These are phyloP conservation scores for Chimonanthus salicifolius DNA, from an alignment of 164 flowering plant genomes.

Conservation along the genomic window DNA sequence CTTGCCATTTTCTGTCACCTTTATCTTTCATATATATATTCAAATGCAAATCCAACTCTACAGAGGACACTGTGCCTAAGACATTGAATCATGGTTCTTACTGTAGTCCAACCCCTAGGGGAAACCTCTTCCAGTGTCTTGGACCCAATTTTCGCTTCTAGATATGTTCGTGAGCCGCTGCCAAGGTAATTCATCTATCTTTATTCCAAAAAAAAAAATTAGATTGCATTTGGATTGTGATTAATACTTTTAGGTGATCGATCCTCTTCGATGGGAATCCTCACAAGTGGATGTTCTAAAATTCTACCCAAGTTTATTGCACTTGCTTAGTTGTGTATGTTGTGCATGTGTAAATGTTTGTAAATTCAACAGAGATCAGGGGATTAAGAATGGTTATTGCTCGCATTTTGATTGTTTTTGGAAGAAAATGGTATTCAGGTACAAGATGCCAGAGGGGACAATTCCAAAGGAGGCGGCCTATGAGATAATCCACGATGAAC, in stretches of 20 bases:
- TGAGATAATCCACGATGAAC: slow-evolving; percentile 56
- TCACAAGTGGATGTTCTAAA: too few species aligned
- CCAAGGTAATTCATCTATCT: slow-evolving; percentile 12
- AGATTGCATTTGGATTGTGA: too few species aligned
- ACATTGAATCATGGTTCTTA: neutral
- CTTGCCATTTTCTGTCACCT: neutral
- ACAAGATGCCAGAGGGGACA: slow-evolving; percentile 49
- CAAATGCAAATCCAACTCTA: neutral
- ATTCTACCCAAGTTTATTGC: too few species aligned
- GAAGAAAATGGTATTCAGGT: slow-evolving; percentile 21
- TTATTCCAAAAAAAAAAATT: too few species aligned
- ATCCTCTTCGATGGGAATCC: too few species aligned
- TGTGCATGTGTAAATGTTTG: too few species aligned
- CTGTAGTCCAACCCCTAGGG: neutral
- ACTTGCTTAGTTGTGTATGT: too few species aligned
- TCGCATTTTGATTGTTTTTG: too few species aligned
- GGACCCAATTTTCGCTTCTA: slow-evolving; percentile 17
- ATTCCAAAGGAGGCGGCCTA: slow-evolving; percentile 64
- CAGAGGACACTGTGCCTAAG: neutral
- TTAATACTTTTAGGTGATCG: too few species aligned
- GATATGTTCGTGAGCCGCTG: slow-evolving; percentile 19
- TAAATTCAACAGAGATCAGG: too few species aligned
- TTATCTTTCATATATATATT: neutral
- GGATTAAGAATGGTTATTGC: too few species aligned
- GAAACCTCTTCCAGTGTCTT: slow-evolving; percentile 4